Base-by-base conservation (phyloP, 345 rosid species). In the Rubroshorea leprosula region DNA sequence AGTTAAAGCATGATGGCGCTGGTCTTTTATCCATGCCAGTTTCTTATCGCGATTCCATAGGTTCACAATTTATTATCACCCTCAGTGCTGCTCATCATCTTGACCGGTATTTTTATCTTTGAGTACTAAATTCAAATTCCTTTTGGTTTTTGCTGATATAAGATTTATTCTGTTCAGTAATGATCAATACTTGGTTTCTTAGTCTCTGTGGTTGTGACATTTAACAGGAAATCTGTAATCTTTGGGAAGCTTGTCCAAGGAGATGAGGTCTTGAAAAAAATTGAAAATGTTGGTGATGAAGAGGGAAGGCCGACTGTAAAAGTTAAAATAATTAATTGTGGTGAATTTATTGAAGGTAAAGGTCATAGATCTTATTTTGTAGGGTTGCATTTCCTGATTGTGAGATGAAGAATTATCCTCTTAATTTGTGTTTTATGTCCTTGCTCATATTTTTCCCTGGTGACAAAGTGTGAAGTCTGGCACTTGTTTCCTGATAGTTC, bases 191-290 rank as follows among this genome's bases (percentile, higher is more conserved):
- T 3, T 27, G 31, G 8, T 49, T 49, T 49, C 23, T 12, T 49
- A 3, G 9, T 9, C 9, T 47, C 20, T 39, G 11, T 12, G 5
- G 18, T 51, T 41, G 14, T 35, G 18, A 38, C 9, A 51, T 61
- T n/a, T 41, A 18, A 47, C 85, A 87, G 97, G 75, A 90, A 81
- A 54, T 67, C 70, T 75, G 82, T 93, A 55, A 92, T 82, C 59
- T 93, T 93, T 51, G 97, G 97, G 71, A 81, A 87, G 85, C 89
- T 93, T 71, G 84, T 90, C 67, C 85, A 73, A 67, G 99, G 99
- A 53, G 72, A 76, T 43, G 84, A 90, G 61, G 69, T 87, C 62
- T 63, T 93, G 57, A 83, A 87, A 70, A 89, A 72, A 68, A 90
- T 93, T 75, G 99, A 93, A 78, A 63, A 73, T 68, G 87, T 57